Evolutionary conservation across 768 basidiomycete genomes (phyloP), one percentile per base, ranked within the genome.

Genomic region (Phlebiopsis flavidoalba): DNA sequence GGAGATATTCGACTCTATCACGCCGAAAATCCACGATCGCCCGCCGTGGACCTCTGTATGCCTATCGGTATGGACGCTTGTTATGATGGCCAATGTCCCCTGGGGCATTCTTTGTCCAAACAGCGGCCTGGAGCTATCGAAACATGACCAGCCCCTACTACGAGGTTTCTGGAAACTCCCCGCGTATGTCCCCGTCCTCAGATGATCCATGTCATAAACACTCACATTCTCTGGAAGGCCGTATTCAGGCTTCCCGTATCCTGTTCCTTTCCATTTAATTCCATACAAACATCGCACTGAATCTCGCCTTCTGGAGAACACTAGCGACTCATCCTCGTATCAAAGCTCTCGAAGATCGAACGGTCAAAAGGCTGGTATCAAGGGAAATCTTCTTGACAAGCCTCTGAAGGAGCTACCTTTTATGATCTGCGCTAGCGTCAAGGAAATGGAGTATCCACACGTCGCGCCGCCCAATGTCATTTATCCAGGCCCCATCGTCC

Each of bases 61-160:
- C 59, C 59, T 12, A 58, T 61, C 43, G 63, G 53, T 10, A 58
- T 61, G 59, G 63, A 64, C 50, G 63, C 63, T 11, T 64, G 63
- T n/a, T 26, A 50, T 46, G 17, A 36, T 51, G n/a, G 45, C 47
- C 4, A 48, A 49, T n/a, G 57, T 58, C 10, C 31, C 47, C 8
- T 64, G 59, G 56, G 63, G 59, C 8, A 35, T 64, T 24, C 46
- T 58, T 3, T 60, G 59, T 31, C 63, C 63, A 7, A 64, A 64
- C 43, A 64, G 55, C 31, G 60, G 55, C 17, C 19, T 64, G 8
- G 63, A 64, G 51, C 46, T 64, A 21, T 53, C 55, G 19, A 64
- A 61, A 52, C 36, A 49, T 19, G 24, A 53, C 1, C 63, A 64
- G 45, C 63, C 63, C 5, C 46, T 51, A 14, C 37, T 64, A 8